phyloP scores from a whole-genome alignment of 2,329 filamentous ascomycete genomes.

The Fusarium sp. region DNA sequence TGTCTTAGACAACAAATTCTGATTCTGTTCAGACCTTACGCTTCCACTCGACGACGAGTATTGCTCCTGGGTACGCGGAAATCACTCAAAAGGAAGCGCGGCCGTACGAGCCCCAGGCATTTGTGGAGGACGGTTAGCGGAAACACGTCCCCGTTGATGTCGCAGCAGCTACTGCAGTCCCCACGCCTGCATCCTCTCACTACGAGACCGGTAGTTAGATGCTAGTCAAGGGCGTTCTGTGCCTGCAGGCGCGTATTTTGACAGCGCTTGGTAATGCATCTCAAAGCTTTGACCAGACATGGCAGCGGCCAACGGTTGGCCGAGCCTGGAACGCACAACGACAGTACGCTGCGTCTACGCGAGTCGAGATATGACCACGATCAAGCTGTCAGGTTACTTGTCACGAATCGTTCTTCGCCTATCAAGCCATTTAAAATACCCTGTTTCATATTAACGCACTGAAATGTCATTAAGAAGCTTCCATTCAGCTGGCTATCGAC shows the following conservation, averaged over 20 bases:
- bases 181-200: constrained; percentile 21
- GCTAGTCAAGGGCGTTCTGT: constrained; percentile 15
- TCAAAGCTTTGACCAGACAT: constrained; percentile 3
- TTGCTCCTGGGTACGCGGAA: not conserved
- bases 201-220: constrained; percentile 40
- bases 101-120: not conserved
- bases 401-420: not conserved
- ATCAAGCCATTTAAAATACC: not conserved
- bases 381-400: not conserved
- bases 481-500: not conserved
- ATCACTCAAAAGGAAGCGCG: not conserved
- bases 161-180: constrained; percentile 23
- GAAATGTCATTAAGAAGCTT: not conserved
- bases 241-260: constrained; percentile 33
- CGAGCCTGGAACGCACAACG: constrained; percentile 3
- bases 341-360: constrained; percentile 8
- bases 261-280: constrained; percentile 36
- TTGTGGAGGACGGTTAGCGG: constrained; percentile 2
- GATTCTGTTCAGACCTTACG: not conserved
- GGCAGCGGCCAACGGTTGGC: constrained; percentile 3
- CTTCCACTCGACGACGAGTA: constrained; percentile 4
- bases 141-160: not conserved
- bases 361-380: constrained; percentile 16
- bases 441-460: too few relatives aligned
- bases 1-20: not conserved